These are phyloP conservation scores for Candida gigantensis DNA, from an alignment of 1,139 yeast genomes.

Conservation along the genomic window DNA sequence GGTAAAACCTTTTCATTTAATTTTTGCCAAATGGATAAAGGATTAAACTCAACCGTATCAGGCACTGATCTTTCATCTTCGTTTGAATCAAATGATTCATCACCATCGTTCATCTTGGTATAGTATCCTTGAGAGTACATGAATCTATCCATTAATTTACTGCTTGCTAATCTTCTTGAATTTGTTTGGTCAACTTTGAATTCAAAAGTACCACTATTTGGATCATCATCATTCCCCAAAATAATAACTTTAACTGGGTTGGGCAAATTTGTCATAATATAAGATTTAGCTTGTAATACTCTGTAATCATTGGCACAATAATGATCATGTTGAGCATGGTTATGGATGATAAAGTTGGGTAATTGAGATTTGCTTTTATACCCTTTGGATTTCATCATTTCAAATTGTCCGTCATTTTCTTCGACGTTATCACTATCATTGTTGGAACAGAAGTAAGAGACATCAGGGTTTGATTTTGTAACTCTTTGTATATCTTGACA, in stretches of 20 bases:
- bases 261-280: slow-evolving; percentile 30
- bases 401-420: slow-evolving; percentile 22
- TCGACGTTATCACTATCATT: slow-evolving; percentile 20
- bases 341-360: slow-evolving; percentile 29
- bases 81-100: slow-evolving; percentile 7
- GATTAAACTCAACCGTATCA: slow-evolving; percentile 20
- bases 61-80: slow-evolving; percentile 16
- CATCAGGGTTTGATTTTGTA: slow-evolving; percentile 23
- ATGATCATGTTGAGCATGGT: slow-evolving; percentile 30
- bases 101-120: slow-evolving; percentile 8
- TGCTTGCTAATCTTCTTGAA: slow-evolving; percentile 24
- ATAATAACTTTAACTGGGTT: slow-evolving; percentile 34
- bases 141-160: slow-evolving; percentile 24
- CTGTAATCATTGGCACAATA: slow-evolving; percentile 29
- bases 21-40: slow-evolving; percentile 20
- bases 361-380: slow-evolving; percentile 23
- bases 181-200: slow-evolving; percentile 28
- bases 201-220: slow-evolving; percentile 30
- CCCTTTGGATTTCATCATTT: slow-evolving; percentile 17
- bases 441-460: slow-evolving; percentile 24
- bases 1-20: slow-evolving; percentile 23
- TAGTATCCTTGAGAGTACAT: slow-evolving; percentile 10
- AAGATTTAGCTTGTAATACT: slow-evolving; percentile 29
- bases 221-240: slow-evolving; percentile 16
- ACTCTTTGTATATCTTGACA: slow-evolving; percentile 24